A percentile compares a stretch with the other conserved stretches of the same genome.
Evolutionary conservation across 371 early-diverging fungal species (phyloP).

Genomic region (Funneliformis caledonium): DNA sequence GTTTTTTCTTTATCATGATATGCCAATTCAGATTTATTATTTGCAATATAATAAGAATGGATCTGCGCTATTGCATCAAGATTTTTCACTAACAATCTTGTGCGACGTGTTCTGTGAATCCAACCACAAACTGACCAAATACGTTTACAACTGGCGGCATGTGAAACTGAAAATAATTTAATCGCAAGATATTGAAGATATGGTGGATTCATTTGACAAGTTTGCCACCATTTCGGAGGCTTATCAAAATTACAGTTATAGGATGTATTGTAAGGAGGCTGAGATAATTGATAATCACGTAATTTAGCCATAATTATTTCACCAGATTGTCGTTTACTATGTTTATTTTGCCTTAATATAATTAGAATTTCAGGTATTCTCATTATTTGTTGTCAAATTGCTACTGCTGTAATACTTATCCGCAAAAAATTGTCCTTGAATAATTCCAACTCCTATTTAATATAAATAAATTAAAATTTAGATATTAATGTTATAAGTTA

Average conservation of each 20-base stretch:
- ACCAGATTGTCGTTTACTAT: background rate
- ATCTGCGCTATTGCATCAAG: background rate
- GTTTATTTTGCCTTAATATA: background rate
- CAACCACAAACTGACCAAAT: conserved; percentile 14
- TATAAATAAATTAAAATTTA: too few species aligned
- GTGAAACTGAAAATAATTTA: background rate
- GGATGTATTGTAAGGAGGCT: background rate
- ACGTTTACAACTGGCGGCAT: conserved; percentile 22
- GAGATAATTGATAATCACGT: background rate
- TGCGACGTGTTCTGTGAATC: background rate
- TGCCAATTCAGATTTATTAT: background rate
- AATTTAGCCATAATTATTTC: background rate
- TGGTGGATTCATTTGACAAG: background rate
- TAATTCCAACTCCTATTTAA: too few species aligned
- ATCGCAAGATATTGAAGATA: background rate
- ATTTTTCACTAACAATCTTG: background rate
- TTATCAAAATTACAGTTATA: background rate
- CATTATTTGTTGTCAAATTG: conserved; percentile 5
- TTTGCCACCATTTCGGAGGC: background rate
- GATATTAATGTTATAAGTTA: too few species aligned
- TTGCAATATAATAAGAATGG: background rate
- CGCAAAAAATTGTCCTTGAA: background rate
- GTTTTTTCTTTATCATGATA: background rate
- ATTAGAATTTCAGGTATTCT: background rate
- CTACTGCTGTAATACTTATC: background rate